Evolutionary conservation across 345 rosid species (phyloP).

Genomic region (Syzygium aromaticum): DNA sequence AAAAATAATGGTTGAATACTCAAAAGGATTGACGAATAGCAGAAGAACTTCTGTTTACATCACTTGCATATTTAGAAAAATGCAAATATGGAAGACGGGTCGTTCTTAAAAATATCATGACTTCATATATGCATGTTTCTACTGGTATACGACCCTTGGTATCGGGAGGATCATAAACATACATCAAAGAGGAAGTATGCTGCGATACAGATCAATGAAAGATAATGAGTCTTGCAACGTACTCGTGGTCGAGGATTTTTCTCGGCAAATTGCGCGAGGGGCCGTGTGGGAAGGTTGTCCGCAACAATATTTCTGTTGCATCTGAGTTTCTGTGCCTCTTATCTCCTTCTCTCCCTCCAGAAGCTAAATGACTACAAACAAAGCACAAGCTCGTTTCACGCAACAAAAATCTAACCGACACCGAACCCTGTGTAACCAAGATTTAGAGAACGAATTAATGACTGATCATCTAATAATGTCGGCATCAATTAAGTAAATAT

Average conservation of each 20-base stretch:
- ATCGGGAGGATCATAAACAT: neutral
- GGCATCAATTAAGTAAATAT: neutral
- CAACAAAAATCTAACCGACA: constrained; percentile 8
- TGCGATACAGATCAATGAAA: neutral
- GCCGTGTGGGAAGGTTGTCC: constrained; percentile 6
- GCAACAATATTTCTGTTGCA: constrained; percentile 5
- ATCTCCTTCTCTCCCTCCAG: constrained; percentile 12
- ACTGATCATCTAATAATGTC: neutral
- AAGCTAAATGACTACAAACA: constrained; percentile 14
- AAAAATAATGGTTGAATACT: neutral
- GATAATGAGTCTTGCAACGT: neutral
- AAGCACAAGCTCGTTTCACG: constrained; percentile 17
- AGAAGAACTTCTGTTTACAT: neutral
- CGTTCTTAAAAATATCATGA: neutral
- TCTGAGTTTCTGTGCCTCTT: constrained; percentile 4
- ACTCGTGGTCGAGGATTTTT: constrained; percentile 12
- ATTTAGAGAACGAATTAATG: neutral
- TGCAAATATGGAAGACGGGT: neutral
- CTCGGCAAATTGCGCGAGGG: neutral
- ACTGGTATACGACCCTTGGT: neutral
- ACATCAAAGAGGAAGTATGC: neutral
- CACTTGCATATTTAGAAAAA: neutral
- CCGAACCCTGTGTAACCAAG: constrained; percentile 5
- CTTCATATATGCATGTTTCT: neutral
- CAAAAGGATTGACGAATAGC: neutral